A percentile compares a stretch with the other conserved stretches of the same genome.
Conservation (phyloP, 768 basidiomycete species). For the Mycena sanguinolenta region DNA sequence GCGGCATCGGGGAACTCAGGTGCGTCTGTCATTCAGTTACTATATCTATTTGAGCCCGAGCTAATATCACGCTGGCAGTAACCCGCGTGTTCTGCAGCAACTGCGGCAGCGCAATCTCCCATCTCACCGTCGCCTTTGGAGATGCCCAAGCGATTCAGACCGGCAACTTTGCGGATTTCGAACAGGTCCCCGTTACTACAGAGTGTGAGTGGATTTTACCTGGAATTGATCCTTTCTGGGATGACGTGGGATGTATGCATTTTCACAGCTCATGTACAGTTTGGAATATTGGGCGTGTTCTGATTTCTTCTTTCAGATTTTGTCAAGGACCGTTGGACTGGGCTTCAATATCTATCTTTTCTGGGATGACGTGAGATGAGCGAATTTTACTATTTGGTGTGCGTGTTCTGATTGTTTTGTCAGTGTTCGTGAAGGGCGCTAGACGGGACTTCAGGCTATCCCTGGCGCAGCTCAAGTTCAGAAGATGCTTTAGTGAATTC, state of each 20-base stretch:
- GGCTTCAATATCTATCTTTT: too few relatives aligned
- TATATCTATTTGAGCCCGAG: neutral
- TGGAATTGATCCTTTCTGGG: neutral
- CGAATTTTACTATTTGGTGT: too few relatives aligned
- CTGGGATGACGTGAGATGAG: too few relatives aligned
- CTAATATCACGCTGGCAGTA: constrained; percentile 37
- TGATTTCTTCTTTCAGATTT: constrained; percentile 44
- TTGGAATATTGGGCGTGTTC: neutral
- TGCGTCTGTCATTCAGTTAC: constrained; percentile 25
- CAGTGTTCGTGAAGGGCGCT: too few relatives aligned
- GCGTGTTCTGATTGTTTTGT: too few relatives aligned
- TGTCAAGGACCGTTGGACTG: constrained; percentile 52
- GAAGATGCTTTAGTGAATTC: constrained; percentile 30
- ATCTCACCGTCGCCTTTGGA: constrained; percentile 49
- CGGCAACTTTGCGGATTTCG: constrained; percentile 51
- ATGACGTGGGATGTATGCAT: neutral
- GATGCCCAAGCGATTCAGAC: constrained; percentile 54
- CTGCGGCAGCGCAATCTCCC: constrained; percentile 54
- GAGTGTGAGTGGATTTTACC: constrained; percentile 45
- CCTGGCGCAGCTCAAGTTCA: constrained; percentile 44
- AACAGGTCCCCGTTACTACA: constrained; percentile 44
- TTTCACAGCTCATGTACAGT: too few relatives aligned
- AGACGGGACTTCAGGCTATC: constrained; percentile 37
- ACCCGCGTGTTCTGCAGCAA: constrained; percentile 54
- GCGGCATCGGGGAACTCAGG: constrained; percentile 51